Conservation (phyloP, 179 eudicot species). For the Patellifolia procumbens region DNA sequence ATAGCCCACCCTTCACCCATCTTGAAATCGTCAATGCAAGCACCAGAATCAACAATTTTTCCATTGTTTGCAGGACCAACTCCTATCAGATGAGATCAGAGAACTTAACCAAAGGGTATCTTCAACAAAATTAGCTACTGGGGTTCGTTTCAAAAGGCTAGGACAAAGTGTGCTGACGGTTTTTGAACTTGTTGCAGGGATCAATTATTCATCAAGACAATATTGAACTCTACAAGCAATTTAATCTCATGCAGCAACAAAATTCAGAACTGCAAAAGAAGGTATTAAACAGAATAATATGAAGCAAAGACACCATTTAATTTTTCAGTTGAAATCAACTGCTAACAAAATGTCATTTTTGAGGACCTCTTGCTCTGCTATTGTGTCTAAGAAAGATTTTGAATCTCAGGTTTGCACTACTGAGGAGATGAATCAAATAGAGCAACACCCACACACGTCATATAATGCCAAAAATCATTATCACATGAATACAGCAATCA, state of each 20-base stretch:
- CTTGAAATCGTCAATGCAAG: not conserved
- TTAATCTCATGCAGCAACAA: constrained; percentile 43
- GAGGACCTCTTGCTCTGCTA: not conserved
- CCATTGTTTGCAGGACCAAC: constrained; percentile 57
- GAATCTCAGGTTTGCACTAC: constrained; percentile 47
- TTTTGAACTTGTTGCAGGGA: constrained; percentile 44
- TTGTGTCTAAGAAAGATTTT: constrained; percentile 11
- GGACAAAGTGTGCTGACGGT: constrained; percentile 27
- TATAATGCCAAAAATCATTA: constrained; percentile 22
- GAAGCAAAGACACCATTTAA: not conserved
- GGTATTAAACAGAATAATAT: constrained; percentile 34
- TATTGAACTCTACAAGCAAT: constrained; percentile 57
- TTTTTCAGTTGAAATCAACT: not conserved
- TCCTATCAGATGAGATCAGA: constrained; percentile 56
- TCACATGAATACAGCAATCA: constrained; percentile 39
- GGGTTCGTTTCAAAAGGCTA: not conserved
- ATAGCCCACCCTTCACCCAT: not conserved
- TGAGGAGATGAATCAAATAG: constrained; percentile 29
- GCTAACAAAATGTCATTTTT: not conserved
- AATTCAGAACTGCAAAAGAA: constrained; percentile 55
- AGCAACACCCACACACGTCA: constrained; percentile 34
- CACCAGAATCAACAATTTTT: constrained; percentile 12
- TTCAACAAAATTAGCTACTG: constrained; percentile 18
- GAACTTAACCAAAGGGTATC: constrained; percentile 64
- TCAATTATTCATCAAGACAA: constrained; percentile 58